Base-by-base conservation (phyloP, 2,329 filamentous ascomycete genomes). In the Hypoxylon rubiginosum region DNA sequence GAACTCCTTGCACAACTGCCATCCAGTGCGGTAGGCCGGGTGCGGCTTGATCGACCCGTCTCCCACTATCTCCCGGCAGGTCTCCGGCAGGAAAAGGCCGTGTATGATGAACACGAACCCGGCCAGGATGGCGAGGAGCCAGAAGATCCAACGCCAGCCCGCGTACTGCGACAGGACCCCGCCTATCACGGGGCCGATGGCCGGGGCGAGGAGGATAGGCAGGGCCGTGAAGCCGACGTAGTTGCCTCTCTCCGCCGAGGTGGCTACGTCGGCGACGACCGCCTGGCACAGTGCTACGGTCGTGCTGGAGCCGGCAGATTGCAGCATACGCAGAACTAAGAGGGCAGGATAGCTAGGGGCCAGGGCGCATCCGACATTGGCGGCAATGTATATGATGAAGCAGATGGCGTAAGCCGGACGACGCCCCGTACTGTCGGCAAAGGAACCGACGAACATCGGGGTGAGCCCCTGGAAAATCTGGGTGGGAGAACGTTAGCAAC, bases 231-330 rank as follows among this genome's bases (percentile, higher is more conserved):
- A 84, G 34, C 80, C 85, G 51, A 88, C 82, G 68, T 86, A 86
- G 15, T 80, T 77, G 15, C 86, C 86, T 54, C 88, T 80, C 71
- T 91, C 87, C 0, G 82, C 81, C 1, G 83, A 82, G 0, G 86
- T 87, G 1, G 84, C 81, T 2, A 88, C 79, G 67, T 91, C 89
- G 0, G 84, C 83, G 1, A 90, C 83, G 1, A 90, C 82, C 0
- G 83, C 87, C 43, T 78, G 75, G 52, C 75, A 77, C 0, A 91
- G 77, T 0, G 88, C 83, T 15, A 89, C 80, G 0, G 86, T 88
- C 0, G 84, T 84, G 57, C 82, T 85, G 51, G 82, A 84, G 0
- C 86, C 85, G 0, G 81, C 79, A 8, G 82, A 84, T 63, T 88
- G 85, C 2, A 87, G 64, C 72, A 81, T 82, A 2, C 86, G 79